Percentiles rank a stretch among this genome's conserved stretches.
Evolutionary conservation across 306 rosid species (phyloP).

Genomic region (Malus domestica): DNA sequence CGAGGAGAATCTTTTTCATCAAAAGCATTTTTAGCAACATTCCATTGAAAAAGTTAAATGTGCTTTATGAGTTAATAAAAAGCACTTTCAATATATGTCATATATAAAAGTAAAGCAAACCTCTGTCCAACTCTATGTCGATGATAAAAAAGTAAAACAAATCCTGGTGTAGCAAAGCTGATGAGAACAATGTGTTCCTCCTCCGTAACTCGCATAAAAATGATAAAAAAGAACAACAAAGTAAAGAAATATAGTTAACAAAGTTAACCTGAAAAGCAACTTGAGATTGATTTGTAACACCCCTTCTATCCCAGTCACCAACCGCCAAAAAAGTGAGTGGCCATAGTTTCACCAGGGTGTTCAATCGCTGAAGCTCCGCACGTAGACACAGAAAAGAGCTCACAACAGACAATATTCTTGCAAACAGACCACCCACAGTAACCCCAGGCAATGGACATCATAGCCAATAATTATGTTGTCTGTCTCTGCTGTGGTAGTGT

Average conservation of each 20-base stretch:
- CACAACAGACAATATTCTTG: not conserved
- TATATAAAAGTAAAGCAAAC: too few species aligned
- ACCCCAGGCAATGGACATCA: not conserved
- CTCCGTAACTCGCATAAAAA: too few species aligned
- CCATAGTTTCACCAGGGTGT: slow-evolving; percentile 37
- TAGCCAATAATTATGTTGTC: not conserved
- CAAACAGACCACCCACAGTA: not conserved
- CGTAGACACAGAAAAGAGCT: not conserved
- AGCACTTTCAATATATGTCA: too few species aligned
- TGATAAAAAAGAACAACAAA: not conserved
- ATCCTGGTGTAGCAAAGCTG: not conserved
- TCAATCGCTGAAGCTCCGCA: slow-evolving; percentile 8
- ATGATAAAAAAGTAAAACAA: not conserved
- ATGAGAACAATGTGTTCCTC: too few species aligned
- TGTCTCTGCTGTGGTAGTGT: too few species aligned
- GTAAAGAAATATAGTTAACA: not conserved
- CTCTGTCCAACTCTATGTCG: not conserved
- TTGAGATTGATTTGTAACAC: slow-evolving; percentile 50
- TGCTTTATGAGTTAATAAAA: too few species aligned
- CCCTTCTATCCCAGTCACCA: slow-evolving; percentile 70
- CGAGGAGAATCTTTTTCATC: accelerated
- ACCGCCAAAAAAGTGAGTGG: slow-evolving; percentile 51
- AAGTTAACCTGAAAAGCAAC: slow-evolving; percentile 44
- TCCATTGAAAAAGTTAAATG: too few species aligned
- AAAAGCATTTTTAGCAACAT: too few species aligned